Conservation (phyloP, 1,284 basidiomycete genomes). For the Ceratobasidium sp. region DNA sequence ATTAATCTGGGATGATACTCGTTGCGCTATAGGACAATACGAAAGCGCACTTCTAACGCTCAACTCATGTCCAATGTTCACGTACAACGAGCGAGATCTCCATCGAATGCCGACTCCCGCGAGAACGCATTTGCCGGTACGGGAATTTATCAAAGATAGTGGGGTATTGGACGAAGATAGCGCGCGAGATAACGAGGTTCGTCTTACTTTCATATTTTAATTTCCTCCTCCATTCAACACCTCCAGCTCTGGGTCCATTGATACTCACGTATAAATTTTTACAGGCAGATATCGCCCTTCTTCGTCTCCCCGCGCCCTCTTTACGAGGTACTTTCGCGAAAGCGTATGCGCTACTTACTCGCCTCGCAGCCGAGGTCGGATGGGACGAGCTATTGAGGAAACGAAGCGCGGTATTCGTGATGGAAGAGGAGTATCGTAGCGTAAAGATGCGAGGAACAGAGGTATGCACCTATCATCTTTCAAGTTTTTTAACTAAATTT, state of each 20-base stretch:
- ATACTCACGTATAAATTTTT: slow-evolving; percentile 26
- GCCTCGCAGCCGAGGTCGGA: slow-evolving; percentile 92
- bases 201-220: slow-evolving; percentile 35
- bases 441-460: slow-evolving; percentile 55
- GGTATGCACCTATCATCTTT: slow-evolving; percentile 6
- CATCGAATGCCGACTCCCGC: slow-evolving; percentile 89
- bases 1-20: too few species aligned
- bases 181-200: slow-evolving; percentile 85
- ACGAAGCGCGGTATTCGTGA: slow-evolving; percentile 95
- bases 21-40: slow-evolving; percentile 1
- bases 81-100: slow-evolving; percentile 95
- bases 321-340: slow-evolving; percentile 96
- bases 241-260: too few species aligned
- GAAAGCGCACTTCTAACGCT: slow-evolving; percentile 84
- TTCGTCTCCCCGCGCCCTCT: slow-evolving; percentile 93
- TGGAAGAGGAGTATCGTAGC: slow-evolving; percentile 97
- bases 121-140: slow-evolving; percentile 89
- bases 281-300: slow-evolving; percentile 91
- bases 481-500: too few species aligned
- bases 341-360: slow-evolving; percentile 91
- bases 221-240: too few species aligned
- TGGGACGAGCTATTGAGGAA: slow-evolving; percentile 99
- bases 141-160: slow-evolving; percentile 84
- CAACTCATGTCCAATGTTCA: slow-evolving; percentile 99
- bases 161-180: slow-evolving; percentile 68